These are phyloP conservation scores for Hypsizygus marmoreus DNA, from an alignment of 768 basidiomycete genomes.

Conservation along the genomic window DNA sequence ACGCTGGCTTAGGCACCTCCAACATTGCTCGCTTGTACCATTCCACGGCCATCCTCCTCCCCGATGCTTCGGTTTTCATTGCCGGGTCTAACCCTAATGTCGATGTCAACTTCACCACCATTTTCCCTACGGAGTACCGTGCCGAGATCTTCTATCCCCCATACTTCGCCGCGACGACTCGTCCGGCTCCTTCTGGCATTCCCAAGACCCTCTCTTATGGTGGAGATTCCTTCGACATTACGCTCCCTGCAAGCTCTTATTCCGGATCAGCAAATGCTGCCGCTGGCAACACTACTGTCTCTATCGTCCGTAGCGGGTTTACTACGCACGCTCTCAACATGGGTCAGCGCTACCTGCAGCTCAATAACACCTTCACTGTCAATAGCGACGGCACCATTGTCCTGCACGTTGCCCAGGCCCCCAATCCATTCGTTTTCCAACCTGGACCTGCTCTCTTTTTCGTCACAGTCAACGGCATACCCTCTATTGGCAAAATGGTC, in stretches of 20 bases:
- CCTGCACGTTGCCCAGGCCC: slow-evolving; percentile 80
- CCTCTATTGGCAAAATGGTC: slow-evolving; percentile 65
- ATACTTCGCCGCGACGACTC: slow-evolving; percentile 71
- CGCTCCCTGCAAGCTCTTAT: slow-evolving; percentile 66
- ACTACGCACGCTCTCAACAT: slow-evolving; percentile 88
- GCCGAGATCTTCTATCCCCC: slow-evolving; percentile 91
- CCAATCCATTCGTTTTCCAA: slow-evolving; percentile 82
- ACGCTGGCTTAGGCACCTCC: slow-evolving; percentile 58
- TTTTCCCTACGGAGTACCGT: slow-evolving; percentile 77
- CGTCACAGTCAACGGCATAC: slow-evolving; percentile 75
- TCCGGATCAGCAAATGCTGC: slow-evolving; percentile 69
- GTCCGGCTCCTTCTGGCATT: slow-evolving; percentile 70
- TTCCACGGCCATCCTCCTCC: slow-evolving; percentile 86
- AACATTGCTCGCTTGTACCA: slow-evolving; percentile 86
- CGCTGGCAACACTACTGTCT: slow-evolving; percentile 74
- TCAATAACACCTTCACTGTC: slow-evolving; percentile 74
- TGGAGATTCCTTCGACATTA: slow-evolving; percentile 76
- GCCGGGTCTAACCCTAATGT: slow-evolving; percentile 94
- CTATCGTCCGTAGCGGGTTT: slow-evolving; percentile 79
- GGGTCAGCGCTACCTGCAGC: slow-evolving; percentile 77
- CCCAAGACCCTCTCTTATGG: slow-evolving; percentile 84
- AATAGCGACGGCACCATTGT: slow-evolving; percentile 73
- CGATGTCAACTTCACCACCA: slow-evolving; percentile 66
- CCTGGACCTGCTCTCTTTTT: slow-evolving; percentile 78
- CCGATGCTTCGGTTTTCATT: slow-evolving; percentile 83